Evolutionary conservation across 768 basidiomycete species (phyloP).

Genomic region (Daedaleopsis sinensis): DNA sequence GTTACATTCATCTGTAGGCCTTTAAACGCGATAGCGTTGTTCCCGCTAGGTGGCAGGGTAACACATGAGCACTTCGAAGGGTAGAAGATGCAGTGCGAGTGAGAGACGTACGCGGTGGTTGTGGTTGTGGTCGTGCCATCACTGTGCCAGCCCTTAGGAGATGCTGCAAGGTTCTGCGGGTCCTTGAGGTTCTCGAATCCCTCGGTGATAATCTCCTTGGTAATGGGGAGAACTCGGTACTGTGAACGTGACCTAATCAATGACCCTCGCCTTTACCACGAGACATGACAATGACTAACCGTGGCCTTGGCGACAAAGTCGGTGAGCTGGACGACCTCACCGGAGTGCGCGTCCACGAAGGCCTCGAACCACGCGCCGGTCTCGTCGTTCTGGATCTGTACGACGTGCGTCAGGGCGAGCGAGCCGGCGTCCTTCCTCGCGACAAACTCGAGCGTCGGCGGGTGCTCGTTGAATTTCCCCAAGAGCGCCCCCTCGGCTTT

Average conservation of each 20-base stretch:
- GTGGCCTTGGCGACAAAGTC: slow-evolving; percentile 54
- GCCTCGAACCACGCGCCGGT: slow-evolving; percentile 56
- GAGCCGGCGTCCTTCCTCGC: slow-evolving; percentile 41
- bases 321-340: slow-evolving; percentile 49
- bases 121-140: slow-evolving; percentile 39
- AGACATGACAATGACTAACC: slow-evolving; percentile 27
- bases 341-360: slow-evolving; percentile 57
- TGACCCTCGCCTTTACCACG: neutral
- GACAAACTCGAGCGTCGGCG: slow-evolving; percentile 43
- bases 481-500: slow-evolving; percentile 40
- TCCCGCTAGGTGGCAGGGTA: slow-evolving; percentile 30
- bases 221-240: slow-evolving; percentile 53
- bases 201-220: slow-evolving; percentile 50
- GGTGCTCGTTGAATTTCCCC: slow-evolving; percentile 45
- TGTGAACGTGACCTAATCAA: slow-evolving; percentile 10
- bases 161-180: slow-evolving; percentile 56
- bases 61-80: neutral
- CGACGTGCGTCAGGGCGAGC: slow-evolving; percentile 41
- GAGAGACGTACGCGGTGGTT: slow-evolving; percentile 24
- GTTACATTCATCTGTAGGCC: slow-evolving; percentile 33
- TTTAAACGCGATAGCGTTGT: slow-evolving; percentile 42
- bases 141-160: slow-evolving; percentile 60
- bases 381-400: slow-evolving; percentile 45
- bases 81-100: neutral
- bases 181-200: slow-evolving; percentile 52